phyloP scores from a whole-genome alignment of 805 yeast species.

The Saccharomycopsis javanensis region DNA sequence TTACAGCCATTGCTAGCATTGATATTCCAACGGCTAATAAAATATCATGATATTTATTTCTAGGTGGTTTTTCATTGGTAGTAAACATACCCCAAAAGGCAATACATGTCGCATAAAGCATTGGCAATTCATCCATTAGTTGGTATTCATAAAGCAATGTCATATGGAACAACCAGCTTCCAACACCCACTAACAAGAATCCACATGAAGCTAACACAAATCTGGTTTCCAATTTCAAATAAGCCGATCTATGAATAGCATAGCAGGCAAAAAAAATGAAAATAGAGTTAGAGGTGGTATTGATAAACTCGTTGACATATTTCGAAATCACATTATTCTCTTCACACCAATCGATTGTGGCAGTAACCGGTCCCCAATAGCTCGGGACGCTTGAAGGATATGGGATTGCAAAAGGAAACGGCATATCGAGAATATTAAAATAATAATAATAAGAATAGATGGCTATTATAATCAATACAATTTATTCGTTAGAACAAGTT shows the following conservation, averaged over 20 bases:
- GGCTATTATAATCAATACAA: too few species aligned
- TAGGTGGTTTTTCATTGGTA: constrained; percentile 33
- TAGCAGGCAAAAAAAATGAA: constrained; percentile 50
- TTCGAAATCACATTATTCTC: constrained; percentile 85
- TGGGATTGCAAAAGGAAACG: constrained; percentile 5
- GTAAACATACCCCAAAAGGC: constrained; percentile 82
- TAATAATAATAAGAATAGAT: not conserved
- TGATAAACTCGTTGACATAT: constrained; percentile 84
- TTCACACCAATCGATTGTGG: constrained; percentile 99
- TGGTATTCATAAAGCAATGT: constrained; percentile 85
- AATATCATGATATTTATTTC: constrained; percentile 21
- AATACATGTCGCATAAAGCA: constrained; percentile 95
- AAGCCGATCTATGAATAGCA: constrained; percentile 51
- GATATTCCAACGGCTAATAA: constrained; percentile 8
- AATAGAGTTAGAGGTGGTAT: constrained; percentile 67
- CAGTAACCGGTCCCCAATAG: constrained; percentile 71
- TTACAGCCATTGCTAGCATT: constrained; percentile 42
- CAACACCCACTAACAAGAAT: constrained; percentile 82
- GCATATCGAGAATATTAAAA: not conserved
- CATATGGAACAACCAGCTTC: constrained; percentile 96
- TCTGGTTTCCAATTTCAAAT: constrained; percentile 56
- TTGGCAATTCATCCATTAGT: constrained; percentile 88
- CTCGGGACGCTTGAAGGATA: constrained; percentile 6
- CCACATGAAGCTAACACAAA: constrained; percentile 68
- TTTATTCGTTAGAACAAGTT: too few species aligned